These are phyloP conservation scores for Metarhizium humberi DNA, from an alignment of 2,329 filamentous ascomycete species.

Conservation along the genomic window DNA sequence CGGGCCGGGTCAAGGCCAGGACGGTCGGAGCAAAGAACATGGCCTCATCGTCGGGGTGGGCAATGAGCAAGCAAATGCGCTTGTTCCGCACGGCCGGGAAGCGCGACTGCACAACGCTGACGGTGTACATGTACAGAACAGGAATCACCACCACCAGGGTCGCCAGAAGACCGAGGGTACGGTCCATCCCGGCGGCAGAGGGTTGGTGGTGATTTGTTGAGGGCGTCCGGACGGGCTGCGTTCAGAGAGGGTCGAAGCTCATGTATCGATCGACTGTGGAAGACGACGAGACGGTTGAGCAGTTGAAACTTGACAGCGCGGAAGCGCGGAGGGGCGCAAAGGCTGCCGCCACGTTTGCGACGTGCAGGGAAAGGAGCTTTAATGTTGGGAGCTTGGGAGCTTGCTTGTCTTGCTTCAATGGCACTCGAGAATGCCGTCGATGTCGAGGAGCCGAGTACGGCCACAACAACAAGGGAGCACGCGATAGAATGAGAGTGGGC, in stretches of 20 bases:
- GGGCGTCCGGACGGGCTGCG: not conserved
- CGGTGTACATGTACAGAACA: slow-evolving; percentile 43
- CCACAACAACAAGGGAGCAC: no score
- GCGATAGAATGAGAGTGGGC: not conserved
- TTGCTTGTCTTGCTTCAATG: no score
- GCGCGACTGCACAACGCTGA: slow-evolving; percentile 33
- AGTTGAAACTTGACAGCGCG: no score
- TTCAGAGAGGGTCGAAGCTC: not conserved
- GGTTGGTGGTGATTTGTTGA: not conserved
- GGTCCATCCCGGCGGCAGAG: slow-evolving; percentile 4
- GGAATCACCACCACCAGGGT: slow-evolving; percentile 27
- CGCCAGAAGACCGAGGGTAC: slow-evolving; percentile 4
- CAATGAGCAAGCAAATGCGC: slow-evolving; percentile 85
- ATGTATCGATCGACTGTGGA: no score
- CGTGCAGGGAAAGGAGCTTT: no score
- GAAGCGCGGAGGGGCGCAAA: no score
- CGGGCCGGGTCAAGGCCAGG: slow-evolving; percentile 70
- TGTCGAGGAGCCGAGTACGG: no score
- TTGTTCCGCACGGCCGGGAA: slow-evolving; percentile 69
- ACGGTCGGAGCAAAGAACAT: slow-evolving; percentile 98
- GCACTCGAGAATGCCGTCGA: no score
- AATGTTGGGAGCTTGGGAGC: no score
- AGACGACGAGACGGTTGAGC: not conserved
- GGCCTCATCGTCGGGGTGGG: slow-evolving; percentile 95
- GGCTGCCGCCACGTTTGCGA: no score